Evolutionary conservation across 805 yeast species (phyloP).

Genomic region (Teunomyces stri): DNA sequence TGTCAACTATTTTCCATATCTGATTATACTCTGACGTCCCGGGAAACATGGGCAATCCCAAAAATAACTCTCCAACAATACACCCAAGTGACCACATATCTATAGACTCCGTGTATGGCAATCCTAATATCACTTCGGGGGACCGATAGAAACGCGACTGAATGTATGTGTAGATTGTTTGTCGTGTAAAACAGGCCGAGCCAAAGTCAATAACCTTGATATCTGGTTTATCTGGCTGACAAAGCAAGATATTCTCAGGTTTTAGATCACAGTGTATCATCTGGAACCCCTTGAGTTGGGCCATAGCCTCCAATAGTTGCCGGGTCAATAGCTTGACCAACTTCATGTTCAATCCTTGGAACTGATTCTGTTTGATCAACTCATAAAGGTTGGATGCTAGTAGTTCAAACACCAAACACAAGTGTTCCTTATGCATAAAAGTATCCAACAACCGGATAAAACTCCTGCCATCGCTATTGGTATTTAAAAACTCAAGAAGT

Average conservation of each 20-base stretch:
- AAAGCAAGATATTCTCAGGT: conserved; percentile 88
- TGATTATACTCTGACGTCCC: conserved; percentile 95
- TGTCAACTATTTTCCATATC: conserved; percentile 73
- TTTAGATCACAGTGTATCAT: conserved; percentile 95
- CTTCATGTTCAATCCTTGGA: conserved; percentile 81
- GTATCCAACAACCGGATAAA: conserved; percentile 80
- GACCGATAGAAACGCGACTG: conserved; percentile 92
- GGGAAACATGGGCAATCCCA: conserved; percentile 92
- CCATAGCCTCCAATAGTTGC: conserved; percentile 79
- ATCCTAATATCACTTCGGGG: conserved; percentile 89
- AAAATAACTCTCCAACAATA: conserved; percentile 82
- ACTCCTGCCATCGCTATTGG: conserved; percentile 63
- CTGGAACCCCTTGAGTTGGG: conserved; percentile 75
- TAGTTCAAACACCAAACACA: conserved; percentile 89
- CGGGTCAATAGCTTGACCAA: conserved; percentile 73
- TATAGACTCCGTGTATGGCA: conserved; percentile 88
- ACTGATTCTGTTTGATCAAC: conserved; percentile 86
- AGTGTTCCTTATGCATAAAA: conserved; percentile 87
- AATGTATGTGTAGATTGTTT: conserved; percentile 85
- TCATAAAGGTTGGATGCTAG: conserved; percentile 87
- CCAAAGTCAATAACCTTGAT: conserved; percentile 96
- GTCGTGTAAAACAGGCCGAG: conserved; percentile 88
- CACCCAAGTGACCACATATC: conserved; percentile 98
- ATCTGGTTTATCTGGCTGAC: conserved; percentile 77
- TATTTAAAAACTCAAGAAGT: conserved; percentile 76